Conservation (phyloP, 257 asterid genomes). For the Galeopsis tetrahit region DNA sequence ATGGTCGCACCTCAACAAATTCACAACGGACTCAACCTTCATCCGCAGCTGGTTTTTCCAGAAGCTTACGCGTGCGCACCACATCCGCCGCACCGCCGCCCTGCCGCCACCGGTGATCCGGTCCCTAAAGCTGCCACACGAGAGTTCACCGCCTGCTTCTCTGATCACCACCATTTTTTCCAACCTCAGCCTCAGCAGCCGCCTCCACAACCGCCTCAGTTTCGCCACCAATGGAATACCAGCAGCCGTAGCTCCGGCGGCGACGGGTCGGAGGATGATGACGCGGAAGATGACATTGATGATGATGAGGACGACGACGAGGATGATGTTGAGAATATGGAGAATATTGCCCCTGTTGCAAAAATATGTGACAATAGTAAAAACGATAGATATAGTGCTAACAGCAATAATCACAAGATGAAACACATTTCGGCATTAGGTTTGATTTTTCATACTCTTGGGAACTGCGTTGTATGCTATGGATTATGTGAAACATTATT, state of each 20-base stretch:
- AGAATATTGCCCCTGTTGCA: constrained; percentile 46
- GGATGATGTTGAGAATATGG: constrained; percentile 46
- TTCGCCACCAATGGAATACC: constrained; percentile 63
- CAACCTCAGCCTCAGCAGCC: constrained; percentile 36
- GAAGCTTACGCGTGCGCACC: constrained; percentile 52
- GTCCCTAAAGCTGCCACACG: constrained; percentile 61
- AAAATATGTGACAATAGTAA: constrained; percentile 36
- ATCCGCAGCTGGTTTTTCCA: constrained; percentile 66
- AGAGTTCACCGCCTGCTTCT: constrained; percentile 69
- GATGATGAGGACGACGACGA: constrained; percentile 51
- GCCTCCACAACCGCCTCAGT: constrained; percentile 44
- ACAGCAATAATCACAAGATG: constrained; percentile 42
- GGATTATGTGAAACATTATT: neutral
- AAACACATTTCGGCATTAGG: constrained; percentile 57
- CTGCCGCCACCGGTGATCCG: constrained; percentile 45
- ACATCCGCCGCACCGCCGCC: constrained; percentile 51
- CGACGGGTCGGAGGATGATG: constrained; percentile 72
- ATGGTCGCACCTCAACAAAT: constrained; percentile 55
- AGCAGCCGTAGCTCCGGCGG: constrained; percentile 56
- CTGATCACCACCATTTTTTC: constrained; percentile 57
- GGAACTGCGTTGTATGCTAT: neutral
- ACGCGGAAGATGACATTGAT: constrained; percentile 41
- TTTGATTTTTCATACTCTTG: constrained; percentile 12
- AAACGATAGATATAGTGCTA: constrained; percentile 37
- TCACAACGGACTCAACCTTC: constrained; percentile 56